Conservation (phyloP, 2,329 filamentous ascomycete species). For the Beauveria sp. region DNA sequence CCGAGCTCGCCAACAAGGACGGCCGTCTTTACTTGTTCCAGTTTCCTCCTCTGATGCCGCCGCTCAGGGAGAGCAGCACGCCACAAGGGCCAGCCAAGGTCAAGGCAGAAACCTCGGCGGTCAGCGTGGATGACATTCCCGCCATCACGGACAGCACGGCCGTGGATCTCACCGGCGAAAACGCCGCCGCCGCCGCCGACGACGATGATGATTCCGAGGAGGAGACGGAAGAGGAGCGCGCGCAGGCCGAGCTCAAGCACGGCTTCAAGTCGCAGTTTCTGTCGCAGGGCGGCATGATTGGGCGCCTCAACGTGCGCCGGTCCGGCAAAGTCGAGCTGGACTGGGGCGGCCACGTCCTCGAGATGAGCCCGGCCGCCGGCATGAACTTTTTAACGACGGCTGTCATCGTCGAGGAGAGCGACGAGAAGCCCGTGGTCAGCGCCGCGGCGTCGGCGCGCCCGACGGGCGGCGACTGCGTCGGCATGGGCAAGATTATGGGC, state of each 20-base stretch:
- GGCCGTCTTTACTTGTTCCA: slow-evolving; percentile 58
- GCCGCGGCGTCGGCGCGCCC: slow-evolving; percentile 20
- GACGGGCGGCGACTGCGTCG: slow-evolving; percentile 41
- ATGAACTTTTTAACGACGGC: slow-evolving; percentile 51
- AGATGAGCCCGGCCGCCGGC: slow-evolving; percentile 43
- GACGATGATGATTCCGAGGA: slow-evolving; percentile 22
- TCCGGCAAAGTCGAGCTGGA: slow-evolving; percentile 55
- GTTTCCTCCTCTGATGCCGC: slow-evolving; percentile 54
- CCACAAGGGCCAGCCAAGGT: slow-evolving; percentile 23
- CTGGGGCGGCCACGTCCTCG: slow-evolving; percentile 52
- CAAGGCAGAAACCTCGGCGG: slow-evolving; percentile 36
- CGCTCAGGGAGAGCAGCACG: slow-evolving; percentile 32
- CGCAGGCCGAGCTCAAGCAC: slow-evolving; percentile 23
- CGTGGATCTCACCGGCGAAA: slow-evolving; percentile 35
- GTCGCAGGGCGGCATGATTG: slow-evolving; percentile 49
- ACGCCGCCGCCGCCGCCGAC: slow-evolving; percentile 15
- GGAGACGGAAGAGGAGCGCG: slow-evolving; percentile 20
- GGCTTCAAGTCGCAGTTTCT: slow-evolving; percentile 33
- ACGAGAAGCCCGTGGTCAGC: slow-evolving; percentile 39
- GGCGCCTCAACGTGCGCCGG: slow-evolving; percentile 51
- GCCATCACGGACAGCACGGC: slow-evolving; percentile 19
- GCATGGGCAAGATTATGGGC: slow-evolving; percentile 57
- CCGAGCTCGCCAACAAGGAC: slow-evolving; percentile 34
- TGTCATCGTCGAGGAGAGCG: slow-evolving; percentile 51
- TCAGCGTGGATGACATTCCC: slow-evolving; percentile 29